A percentile compares a stretch with the other conserved stretches of the same genome.
Evolutionary conservation across 2,329 filamentous ascomycete species (phyloP).

Genomic region (Aspergillus nomiae): DNA sequence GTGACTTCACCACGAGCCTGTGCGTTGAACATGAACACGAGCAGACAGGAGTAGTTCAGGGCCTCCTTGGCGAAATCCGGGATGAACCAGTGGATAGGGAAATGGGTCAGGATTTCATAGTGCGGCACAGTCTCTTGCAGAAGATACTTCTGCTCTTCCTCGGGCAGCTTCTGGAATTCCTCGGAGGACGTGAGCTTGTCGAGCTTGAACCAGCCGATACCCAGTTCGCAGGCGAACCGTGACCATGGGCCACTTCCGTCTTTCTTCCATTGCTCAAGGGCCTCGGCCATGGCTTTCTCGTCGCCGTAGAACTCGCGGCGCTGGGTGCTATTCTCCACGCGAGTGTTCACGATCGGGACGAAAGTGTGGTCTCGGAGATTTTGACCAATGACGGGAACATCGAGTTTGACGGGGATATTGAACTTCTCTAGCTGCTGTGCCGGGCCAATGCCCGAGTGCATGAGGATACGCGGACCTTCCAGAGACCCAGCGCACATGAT

Average conservation of each 20-base stretch:
- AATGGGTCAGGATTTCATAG: conserved; percentile 57
- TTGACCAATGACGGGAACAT: conserved; percentile 47
- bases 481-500: conserved; percentile 44
- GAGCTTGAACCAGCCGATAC: conserved; percentile 46
- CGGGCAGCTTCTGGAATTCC: conserved; percentile 56
- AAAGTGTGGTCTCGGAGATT: conserved; percentile 49
- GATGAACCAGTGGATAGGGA: conserved; percentile 45
- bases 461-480: conserved; percentile 45
- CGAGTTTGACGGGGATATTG: conserved; percentile 43
- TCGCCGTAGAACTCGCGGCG: conserved; percentile 51
- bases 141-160: conserved; percentile 48
- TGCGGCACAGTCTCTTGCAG: conserved; percentile 56
- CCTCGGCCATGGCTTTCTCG: conserved; percentile 45
- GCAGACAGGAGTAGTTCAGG: conserved; percentile 46
- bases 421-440: conserved; percentile 43
- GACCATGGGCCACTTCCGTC: conserved; percentile 44
- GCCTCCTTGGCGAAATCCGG: conserved; percentile 39
- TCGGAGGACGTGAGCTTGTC: conserved; percentile 41
- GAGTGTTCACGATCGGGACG: conserved; percentile 40
- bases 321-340: conserved; percentile 38
- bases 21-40: conserved; percentile 56
- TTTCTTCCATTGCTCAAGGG: conserved; percentile 52
- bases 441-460: conserved; percentile 54
- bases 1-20: conserved; percentile 56
- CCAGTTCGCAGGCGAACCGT: conserved; percentile 30